Conservation (phyloP, 2,329 filamentous ascomycete species). For the Hypoxylon sp. region DNA sequence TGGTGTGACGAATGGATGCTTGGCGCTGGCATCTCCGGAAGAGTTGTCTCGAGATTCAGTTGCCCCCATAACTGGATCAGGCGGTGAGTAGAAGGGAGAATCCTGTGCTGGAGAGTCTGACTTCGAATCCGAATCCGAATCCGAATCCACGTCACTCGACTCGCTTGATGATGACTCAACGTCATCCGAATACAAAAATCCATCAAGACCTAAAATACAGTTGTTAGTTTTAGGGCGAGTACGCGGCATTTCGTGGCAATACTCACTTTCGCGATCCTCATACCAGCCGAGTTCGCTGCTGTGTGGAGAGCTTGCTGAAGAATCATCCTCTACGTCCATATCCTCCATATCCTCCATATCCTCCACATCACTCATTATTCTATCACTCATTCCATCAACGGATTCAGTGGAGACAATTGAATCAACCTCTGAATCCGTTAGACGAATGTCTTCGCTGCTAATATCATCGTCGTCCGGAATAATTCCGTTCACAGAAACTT, state of each 20-base stretch:
- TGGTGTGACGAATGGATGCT: conserved; percentile 18
- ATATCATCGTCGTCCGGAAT: conserved; percentile 18
- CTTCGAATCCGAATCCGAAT: conserved; percentile 8
- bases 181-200: conserved; percentile 21
- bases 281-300: too few species aligned
- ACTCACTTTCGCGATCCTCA: conserved; percentile 36
- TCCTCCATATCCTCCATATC: neutral
- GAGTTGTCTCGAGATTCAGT: neutral
- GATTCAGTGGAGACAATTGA: conserved; percentile 15
- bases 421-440: conserved; percentile 20
- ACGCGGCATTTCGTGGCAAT: too few species aligned
- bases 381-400: conserved; percentile 15
- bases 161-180: conserved; percentile 21
- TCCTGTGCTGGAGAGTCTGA: conserved; percentile 1
- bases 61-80: neutral
- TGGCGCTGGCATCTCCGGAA: neutral
- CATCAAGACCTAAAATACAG: conserved; percentile 1
- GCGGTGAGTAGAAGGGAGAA: conserved; percentile 13
- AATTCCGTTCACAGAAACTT: too few species aligned
- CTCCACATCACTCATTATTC: too few species aligned
- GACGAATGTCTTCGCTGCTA: conserved; percentile 14
- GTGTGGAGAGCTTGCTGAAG: too few species aligned
- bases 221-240: neutral
- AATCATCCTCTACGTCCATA: conserved; percentile 4
- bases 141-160: neutral